These are phyloP conservation scores for Vanrija humicola DNA, from an alignment of 1,284 basidiomycete genomes.

Conservation along the genomic window DNA sequence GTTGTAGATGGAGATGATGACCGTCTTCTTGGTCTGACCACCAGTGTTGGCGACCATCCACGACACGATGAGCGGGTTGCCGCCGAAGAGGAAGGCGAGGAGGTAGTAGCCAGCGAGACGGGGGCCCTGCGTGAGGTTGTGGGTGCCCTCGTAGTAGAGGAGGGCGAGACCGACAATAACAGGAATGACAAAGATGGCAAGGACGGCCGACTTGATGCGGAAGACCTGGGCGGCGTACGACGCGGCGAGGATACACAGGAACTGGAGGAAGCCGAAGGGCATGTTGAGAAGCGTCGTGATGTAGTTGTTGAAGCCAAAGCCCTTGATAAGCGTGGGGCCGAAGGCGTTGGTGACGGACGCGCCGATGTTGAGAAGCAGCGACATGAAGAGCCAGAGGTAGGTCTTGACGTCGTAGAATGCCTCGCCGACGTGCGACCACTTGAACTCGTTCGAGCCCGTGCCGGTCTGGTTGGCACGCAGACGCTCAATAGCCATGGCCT, in stretches of 20 bases:
- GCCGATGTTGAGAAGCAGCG: conserved; percentile 41
- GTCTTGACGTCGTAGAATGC: conserved; percentile 44
- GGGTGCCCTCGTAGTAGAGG: conserved; percentile 22
- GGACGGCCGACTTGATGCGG: conserved; percentile 36
- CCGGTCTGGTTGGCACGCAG: conserved; percentile 50
- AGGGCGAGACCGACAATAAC: conserved; percentile 42
- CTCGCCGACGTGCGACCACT: conserved; percentile 46
- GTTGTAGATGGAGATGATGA: conserved; percentile 31
- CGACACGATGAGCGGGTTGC: conserved; percentile 46
- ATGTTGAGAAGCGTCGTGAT: conserved; percentile 47
- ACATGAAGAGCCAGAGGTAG: conserved; percentile 42
- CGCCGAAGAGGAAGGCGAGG: conserved; percentile 47
- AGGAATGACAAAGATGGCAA: conserved; percentile 35
- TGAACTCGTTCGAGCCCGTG: conserved; percentile 41
- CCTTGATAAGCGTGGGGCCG: conserved; percentile 26
- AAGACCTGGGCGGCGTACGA: conserved; percentile 37
- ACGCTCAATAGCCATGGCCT: conserved; percentile 47
- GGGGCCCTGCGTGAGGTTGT: conserved; percentile 23
- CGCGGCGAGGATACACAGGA: conserved; percentile 32
- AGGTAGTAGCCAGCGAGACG: conserved; percentile 49
- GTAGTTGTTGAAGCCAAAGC: conserved; percentile 23
- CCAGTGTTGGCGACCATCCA: conserved; percentile 50
- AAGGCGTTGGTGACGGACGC: conserved; percentile 41
- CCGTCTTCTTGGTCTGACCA: conserved; percentile 50
- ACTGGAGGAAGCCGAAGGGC: conserved; percentile 46